Evolutionary conservation across 2,329 filamentous ascomycete species (phyloP), one percentile per base, ranked within the genome.

Genomic region (Beauveria sp.): DNA sequence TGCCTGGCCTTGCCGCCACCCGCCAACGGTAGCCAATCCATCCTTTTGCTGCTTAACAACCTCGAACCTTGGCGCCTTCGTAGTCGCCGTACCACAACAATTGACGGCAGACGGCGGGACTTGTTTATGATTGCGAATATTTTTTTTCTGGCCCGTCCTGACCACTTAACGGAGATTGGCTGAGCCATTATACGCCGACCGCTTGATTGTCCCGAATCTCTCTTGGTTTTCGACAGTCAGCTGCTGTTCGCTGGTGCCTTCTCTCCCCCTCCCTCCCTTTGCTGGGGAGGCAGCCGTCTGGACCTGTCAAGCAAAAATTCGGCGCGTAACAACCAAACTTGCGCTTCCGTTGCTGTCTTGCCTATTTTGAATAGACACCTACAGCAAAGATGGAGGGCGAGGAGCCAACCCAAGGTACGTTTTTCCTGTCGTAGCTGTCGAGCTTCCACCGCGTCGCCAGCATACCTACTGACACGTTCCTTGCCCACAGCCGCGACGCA

Each of bases 401-500:
- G 63, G 75, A 77, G 69, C 73, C 73, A 60, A 77, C 75, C 61
- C 75, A 77, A 74, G 75, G 75, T 76, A 69, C 40, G 65, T 40
- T 28, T n/a, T 18, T 12, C 41, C 18, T 16, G 16, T 20, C 48
- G 18, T 28, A 6, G 43, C 43, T 20, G 20, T 22, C 8, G 43
- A n/a, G 20, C 0, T 20, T 3, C 3, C 34, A 16, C 14, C 14
- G 10, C 28, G 7, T 24, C 22, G 12, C 44, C 22, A 43, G 41
- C n/a, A 28, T n/a, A 4, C n/a, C 2, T 34, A 18, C 54, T 56
- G 43, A 56, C 54, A 14, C 26, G 10, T 40, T 40, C 30, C 22
- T n/a, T 8, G 5, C 28, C 20, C n/a, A 16, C 43, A 57, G 34
- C 63, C 85, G 86, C 88, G 61, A 96, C 92, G 18, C 92, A 96